Conservation (phyloP, 768 basidiomycete species). For the Hygrocybe punicea region DNA sequence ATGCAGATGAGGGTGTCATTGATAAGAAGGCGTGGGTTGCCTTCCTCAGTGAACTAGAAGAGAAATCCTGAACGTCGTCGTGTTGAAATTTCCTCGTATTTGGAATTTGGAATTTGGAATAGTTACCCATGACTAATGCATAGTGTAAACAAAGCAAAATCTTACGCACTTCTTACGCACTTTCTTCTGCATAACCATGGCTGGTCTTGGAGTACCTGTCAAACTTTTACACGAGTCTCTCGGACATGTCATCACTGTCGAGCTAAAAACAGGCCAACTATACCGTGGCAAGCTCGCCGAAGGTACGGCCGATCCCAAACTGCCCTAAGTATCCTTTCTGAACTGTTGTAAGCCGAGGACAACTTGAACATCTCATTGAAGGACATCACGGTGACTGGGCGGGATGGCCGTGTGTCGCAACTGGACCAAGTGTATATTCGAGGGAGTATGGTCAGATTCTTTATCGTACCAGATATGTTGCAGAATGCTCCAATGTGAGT, state of each 20-base stretch:
- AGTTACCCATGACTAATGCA: too few relatives aligned
- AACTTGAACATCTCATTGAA: slow-evolving; percentile 94
- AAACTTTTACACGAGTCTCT: slow-evolving; percentile 96
- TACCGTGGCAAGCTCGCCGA: slow-evolving; percentile 97
- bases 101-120: not conserved
- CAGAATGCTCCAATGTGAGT: slow-evolving; percentile 98
- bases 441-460: slow-evolving; percentile 97
- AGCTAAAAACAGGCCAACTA: slow-evolving; percentile 95
- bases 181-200: slow-evolving; percentile 49
- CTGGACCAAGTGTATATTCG: slow-evolving; percentile 98
- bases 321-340: slow-evolving; percentile 5
- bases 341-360: slow-evolving; percentile 73
- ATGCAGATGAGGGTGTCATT: slow-evolving; percentile 80
- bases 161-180: too few relatives aligned
- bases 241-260: slow-evolving; percentile 96
- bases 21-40: slow-evolving; percentile 94
- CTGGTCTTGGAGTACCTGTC: slow-evolving; percentile 89
- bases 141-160: too few relatives aligned
- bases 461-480: slow-evolving; percentile 99
- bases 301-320: slow-evolving; percentile 49
- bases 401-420: slow-evolving; percentile 98
- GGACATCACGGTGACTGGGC: slow-evolving; percentile 95
- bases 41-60: slow-evolving; percentile 75
- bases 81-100: slow-evolving; percentile 12
- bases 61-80: slow-evolving; percentile 34